Conservation (phyloP, 345 rosid species). For the Raphanus raphanistrum region DNA sequence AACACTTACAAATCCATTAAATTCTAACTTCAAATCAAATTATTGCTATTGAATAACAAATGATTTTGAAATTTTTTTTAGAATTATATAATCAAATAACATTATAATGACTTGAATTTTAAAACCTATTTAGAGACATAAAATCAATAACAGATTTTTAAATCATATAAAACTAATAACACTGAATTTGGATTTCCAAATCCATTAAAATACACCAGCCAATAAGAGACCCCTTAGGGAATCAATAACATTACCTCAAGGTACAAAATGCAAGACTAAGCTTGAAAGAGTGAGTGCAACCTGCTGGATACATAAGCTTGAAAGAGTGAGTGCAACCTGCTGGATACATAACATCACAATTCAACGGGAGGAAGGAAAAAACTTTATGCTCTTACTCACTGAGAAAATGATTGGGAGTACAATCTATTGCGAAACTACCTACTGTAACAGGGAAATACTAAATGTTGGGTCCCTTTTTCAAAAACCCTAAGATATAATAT, state of each 20-base stretch:
- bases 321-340: constrained; percentile 58
- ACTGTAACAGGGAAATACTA: constrained; percentile 18
- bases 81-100: too few species aligned
- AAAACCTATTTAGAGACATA: too few species aligned
- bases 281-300: constrained; percentile 63
- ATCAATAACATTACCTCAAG: constrained; percentile 43
- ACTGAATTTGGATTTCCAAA: too few species aligned
- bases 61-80: too few species aligned
- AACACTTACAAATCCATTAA: too few species aligned
- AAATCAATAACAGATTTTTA: too few species aligned
- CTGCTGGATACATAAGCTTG: constrained; percentile 54
- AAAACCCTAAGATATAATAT: constrained; percentile 8
- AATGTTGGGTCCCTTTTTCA: constrained; percentile 5
- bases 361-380: neutral
- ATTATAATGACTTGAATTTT: too few species aligned
- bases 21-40: too few species aligned
- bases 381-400: neutral
- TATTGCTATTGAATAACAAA: too few species aligned
- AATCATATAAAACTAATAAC: too few species aligned
- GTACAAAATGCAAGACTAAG: constrained; percentile 81
- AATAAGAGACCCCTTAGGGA: neutral
- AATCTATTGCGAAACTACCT: constrained; percentile 29
- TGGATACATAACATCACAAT: constrained; percentile 43
- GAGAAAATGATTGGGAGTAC: constrained; percentile 14
- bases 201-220: too few species aligned